Percentiles rank a stretch among this genome's conserved stretches.
phyloP scores from a whole-genome alignment of 768 basidiomycete species.

The Suillus bovinus region DNA sequence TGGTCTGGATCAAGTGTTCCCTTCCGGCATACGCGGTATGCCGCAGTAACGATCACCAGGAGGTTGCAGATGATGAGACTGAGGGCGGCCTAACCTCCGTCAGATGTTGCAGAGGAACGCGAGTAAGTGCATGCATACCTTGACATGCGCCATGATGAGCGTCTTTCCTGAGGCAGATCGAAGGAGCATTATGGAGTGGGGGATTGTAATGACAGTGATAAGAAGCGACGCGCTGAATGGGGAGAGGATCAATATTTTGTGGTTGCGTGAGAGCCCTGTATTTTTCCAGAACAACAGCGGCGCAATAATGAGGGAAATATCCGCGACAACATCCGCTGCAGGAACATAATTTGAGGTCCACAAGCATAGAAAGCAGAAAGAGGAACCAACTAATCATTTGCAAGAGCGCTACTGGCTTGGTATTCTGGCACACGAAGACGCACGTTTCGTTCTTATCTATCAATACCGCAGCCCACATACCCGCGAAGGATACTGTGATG shows the following conservation, averaged over 20 bases:
- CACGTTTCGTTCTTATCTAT: neutral
- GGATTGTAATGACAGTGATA: neutral
- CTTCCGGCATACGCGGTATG: neutral
- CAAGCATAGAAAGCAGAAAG: neutral
- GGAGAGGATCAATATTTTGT: slow-evolving; percentile 1
- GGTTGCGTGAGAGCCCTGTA: neutral
- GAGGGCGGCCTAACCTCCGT: slow-evolving; percentile 1
- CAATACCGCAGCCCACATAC: slow-evolving; percentile 3
- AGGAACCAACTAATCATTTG: slow-evolving; percentile 1
- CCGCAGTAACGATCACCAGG: slow-evolving; percentile 1
- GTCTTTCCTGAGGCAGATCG: neutral
- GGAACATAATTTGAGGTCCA: neutral
- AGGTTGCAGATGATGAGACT: slow-evolving; percentile 9
- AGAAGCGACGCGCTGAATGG: slow-evolving; percentile 1
- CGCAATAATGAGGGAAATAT: neutral
- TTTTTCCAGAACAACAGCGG: slow-evolving; percentile 2
- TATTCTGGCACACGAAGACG: neutral
- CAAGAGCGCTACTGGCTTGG: neutral
- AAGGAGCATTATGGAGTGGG: slow-evolving; percentile 1
- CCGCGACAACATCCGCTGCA: slow-evolving; percentile 5
- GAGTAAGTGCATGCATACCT: neutral
- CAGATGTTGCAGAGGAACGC: neutral
- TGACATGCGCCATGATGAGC: neutral
- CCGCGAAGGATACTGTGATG: neutral
- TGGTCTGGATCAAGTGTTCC: slow-evolving; percentile 1